Base-by-base conservation (phyloP, 306 rosid genomes). In the Pueraria montana region DNA sequence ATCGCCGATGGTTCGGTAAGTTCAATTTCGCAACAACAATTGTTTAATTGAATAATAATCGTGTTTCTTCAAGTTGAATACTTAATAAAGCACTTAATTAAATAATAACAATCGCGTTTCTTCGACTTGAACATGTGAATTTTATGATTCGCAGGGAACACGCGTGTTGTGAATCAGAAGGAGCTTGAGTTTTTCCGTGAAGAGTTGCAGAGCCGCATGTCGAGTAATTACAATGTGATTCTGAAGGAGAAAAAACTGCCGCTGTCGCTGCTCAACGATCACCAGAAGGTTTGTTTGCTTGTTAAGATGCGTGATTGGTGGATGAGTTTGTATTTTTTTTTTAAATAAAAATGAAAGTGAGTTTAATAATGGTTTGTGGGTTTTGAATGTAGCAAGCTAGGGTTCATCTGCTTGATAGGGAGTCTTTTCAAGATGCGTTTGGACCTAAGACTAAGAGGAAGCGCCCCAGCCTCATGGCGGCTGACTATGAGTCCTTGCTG, bases 341-440 rank as follows among this genome's bases (percentile, higher is more conserved):
- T 56, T 6, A 43, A 50, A 12, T 10, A 30, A 75, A 14, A 16
- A 10, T 2, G 2, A 27, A 0, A 10, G 11, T 16, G 0, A 43
- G 2, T 64, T 74, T 64, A 71, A 70, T 84, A 40, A 83, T 64
- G 12, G 6, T 50, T 24, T 58, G 1, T 76, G 80, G 80, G 34
- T 79, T 75, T 75, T 85, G 65, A 71, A 63, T 86, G 88, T 67
- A 96, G 99, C 99, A 96, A 96, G 40, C 98, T 8, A 89, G 96
- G 84, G 97, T 93, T 83, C 98, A 96, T 83, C 93, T 96, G 43
- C 98, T 96, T 56, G 98, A 93, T 42, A 92, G 94, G 67, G 94
- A 96, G 93, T 89, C 96, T 9, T 96, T 96, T 77, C 61, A 14
- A 23, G 92, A 96, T 90, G 97, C 94, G 16, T 95, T 95, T 83